Evolutionary conservation across 2,329 filamentous ascomycete species (phyloP).

Genomic region (Aureobasidium sp.): DNA sequence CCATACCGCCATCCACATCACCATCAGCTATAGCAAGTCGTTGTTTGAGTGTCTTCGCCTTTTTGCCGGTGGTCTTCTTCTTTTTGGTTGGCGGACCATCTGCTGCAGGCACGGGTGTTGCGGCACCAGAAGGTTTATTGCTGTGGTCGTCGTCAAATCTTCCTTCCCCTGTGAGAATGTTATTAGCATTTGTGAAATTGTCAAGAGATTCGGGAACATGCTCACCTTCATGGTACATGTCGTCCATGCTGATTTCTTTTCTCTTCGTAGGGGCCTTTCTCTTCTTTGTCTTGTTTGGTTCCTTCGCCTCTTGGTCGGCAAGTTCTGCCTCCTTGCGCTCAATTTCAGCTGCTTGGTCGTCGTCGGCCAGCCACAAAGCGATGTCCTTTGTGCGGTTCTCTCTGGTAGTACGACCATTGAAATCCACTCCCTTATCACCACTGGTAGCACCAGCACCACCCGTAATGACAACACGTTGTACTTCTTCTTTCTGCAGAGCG

Average conservation of each 20-base stretch:
- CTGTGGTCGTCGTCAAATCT: slow-evolving; percentile 87
- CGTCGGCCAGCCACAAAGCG: slow-evolving; percentile 96
- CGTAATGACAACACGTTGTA: slow-evolving; percentile 92
- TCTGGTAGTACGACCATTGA: slow-evolving; percentile 73
- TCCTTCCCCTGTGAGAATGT: slow-evolving; percentile 65
- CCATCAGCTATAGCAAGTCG: slow-evolving; percentile 44
- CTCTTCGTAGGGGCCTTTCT: slow-evolving; percentile 48
- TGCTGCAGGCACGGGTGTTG: slow-evolving; percentile 63
- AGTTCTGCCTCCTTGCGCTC: slow-evolving; percentile 87
- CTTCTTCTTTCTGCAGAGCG: slow-evolving; percentile 95
- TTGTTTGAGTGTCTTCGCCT: slow-evolving; percentile 46
- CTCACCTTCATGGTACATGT: slow-evolving; percentile 99
- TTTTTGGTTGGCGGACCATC: slow-evolving; percentile 41
- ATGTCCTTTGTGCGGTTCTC: slow-evolving; percentile 98
- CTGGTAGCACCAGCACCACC: slow-evolving; percentile 67
- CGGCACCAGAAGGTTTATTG: slow-evolving; percentile 76
- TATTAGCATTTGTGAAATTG: slow-evolving; percentile 28
- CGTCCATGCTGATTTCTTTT: slow-evolving; percentile 67
- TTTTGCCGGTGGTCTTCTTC: slow-evolving; percentile 51
- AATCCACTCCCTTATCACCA: slow-evolving; percentile 59
- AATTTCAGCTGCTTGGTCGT: slow-evolving; percentile 90
- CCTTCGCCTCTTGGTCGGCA: slow-evolving; percentile 54
- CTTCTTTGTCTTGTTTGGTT: slow-evolving; percentile 45
- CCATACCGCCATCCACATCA: slow-evolving; percentile 22
- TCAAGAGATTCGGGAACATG: slow-evolving; percentile 22